Conservation (phyloP, 2,329 filamentous ascomycete genomes). For the Ophiostoma novo-ulmi region DNA sequence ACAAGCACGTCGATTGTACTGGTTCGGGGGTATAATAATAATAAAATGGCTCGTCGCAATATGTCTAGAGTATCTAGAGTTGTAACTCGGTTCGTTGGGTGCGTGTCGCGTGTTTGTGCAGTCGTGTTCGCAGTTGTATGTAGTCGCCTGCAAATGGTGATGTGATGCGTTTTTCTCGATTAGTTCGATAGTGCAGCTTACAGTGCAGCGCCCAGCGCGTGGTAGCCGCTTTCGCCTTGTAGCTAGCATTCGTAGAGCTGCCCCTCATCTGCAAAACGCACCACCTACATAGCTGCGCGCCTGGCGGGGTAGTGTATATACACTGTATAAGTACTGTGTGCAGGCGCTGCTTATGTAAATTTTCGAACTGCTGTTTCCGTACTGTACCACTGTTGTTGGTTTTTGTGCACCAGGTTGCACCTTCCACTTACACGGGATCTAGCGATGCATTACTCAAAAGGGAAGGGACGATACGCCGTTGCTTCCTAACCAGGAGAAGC, state of each 20-base stretch:
- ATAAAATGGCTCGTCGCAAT: not conserved
- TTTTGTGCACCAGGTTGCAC: not conserved
- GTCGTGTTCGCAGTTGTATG: not conserved
- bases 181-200: not conserved
- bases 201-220: not conserved
- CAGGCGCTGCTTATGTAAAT: not conserved
- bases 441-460: not conserved
- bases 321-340: not conserved
- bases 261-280: slow-evolving; percentile 13
- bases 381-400: no score
- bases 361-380: not conserved
- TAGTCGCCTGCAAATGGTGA: slow-evolving; percentile 11
- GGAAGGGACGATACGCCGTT: slow-evolving; percentile 4
- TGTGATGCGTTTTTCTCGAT: slow-evolving; percentile 13
- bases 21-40: not conserved
- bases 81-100: not conserved
- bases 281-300: not conserved
- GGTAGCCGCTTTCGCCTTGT: slow-evolving; percentile 2
- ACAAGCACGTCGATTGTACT: not conserved
- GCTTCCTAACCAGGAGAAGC: not conserved
- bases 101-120: not conserved
- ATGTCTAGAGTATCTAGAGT: not conserved
- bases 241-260: not conserved
- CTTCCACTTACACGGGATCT: not conserved
- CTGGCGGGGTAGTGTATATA: slow-evolving; percentile 3